Conservation (phyloP, 352 stramenopile genomes). For the Globisporangium paroecandrum region DNA sequence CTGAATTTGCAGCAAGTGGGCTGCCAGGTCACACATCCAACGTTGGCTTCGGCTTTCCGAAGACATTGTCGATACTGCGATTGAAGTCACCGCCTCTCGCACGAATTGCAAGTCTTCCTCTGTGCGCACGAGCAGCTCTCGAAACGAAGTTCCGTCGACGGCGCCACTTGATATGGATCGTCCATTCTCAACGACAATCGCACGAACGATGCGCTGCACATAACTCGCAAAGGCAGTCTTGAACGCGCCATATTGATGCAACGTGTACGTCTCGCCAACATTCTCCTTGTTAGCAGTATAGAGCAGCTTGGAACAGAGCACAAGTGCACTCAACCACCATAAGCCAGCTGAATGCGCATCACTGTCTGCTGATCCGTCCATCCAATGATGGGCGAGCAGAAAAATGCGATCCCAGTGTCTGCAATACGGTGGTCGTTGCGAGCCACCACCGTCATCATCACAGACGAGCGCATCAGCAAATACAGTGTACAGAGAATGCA, state of each 20-base stretch:
- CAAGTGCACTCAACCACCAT: conserved; percentile 5
- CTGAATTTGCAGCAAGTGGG: conserved; percentile 20
- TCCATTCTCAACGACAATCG: conserved; percentile 27
- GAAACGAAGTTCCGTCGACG: conserved; percentile 4
- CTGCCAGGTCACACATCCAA: conserved; percentile 26
- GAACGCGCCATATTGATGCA: conserved; percentile 17
- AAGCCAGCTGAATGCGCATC: not conserved
- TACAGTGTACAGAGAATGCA: conserved; percentile 16
- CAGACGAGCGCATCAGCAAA: conserved; percentile 12
- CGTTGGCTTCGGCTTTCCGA: not conserved
- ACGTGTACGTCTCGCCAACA: not conserved
- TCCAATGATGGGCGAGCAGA: not conserved
- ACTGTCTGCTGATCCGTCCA: not conserved
- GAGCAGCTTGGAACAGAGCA: not conserved
- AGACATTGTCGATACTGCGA: conserved; percentile 21
- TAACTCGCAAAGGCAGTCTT: conserved; percentile 28
- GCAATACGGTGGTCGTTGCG: not conserved
- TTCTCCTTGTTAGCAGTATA: not conserved
- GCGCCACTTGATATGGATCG: conserved; percentile 33
- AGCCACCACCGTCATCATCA: not conserved
- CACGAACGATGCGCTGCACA: conserved; percentile 20
- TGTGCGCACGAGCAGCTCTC: conserved; percentile 16
- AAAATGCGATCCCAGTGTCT: conserved; percentile 16
- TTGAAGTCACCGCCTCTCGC: conserved; percentile 20
- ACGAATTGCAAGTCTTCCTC: conserved; percentile 23